Base-by-base conservation (phyloP, 2,329 filamentous ascomycete species). In the Aspergillus spinulosporus region DNA sequence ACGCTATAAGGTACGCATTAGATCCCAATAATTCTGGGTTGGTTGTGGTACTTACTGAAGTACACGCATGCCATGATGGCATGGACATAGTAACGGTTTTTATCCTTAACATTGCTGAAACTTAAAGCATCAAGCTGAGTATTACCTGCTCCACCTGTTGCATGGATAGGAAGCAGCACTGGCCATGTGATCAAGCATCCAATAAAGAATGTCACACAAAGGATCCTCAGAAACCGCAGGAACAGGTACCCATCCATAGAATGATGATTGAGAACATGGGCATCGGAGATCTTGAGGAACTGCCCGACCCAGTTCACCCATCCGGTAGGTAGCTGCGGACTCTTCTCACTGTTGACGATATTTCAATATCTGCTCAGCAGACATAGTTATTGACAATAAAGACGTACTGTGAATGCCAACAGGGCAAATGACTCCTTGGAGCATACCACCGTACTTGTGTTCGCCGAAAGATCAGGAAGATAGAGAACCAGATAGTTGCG, bases 211-310 rank as follows among this genome's bases (percentile, higher is more conserved):
- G 93, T 88, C 57, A 88, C 82, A 59, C 88, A 86, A 43, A 89
- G 79, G 44, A 94, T 88, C 64, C 90, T 88, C 60, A 97, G 77
- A 66, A 93, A 96, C 21, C 93, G 90, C 26, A 97, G 80, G 73
- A 95, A 96, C 44, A 97, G 86, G 74, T 92, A 97, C 26, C 89
- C 89, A 71, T 97, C 93, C 51, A 97, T 83, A 1, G 92, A 95
- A 63, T 92, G 90, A 76, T 95, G 90, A 66, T 94, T 89, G 5
- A 97, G 84, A n/a, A 92, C 85, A 68, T 90, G 89, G 26, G 85
- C 84, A 71, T 97, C 92, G 5, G 82, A 78, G 7, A 85, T 78
- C 43, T 76, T 75, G 52, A 78, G 74, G 65, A 84, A 83, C 0
- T 79, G 67, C 2, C 74, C 63, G 50, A 85, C 76, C 82, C 83